These are phyloP conservation scores for Ettlia oleoabundans DNA, from an alignment of 139 green algal species.

Conservation along the genomic window DNA sequence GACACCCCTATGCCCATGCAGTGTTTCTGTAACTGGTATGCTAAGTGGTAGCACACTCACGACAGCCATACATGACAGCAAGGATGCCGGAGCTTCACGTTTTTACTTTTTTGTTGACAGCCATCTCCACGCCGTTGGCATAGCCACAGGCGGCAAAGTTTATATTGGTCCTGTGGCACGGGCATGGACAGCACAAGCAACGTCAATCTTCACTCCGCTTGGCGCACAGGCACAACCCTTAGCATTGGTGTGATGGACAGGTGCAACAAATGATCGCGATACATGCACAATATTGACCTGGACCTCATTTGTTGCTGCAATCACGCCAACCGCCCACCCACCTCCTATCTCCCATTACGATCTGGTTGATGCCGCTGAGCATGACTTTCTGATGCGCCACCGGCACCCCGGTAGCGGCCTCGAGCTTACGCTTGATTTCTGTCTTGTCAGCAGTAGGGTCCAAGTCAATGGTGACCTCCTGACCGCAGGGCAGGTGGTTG, in stretches of 20 bases:
- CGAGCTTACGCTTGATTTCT: slow-evolving; percentile 62
- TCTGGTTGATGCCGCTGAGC: slow-evolving; percentile 63
- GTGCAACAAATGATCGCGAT: too few species aligned
- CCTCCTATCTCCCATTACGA: slow-evolving; percentile 68
- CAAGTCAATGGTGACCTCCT: slow-evolving; percentile 65
- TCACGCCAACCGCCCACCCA: slow-evolving; percentile 13
- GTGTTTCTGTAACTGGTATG: too few species aligned
- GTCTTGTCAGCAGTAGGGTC: slow-evolving; percentile 46
- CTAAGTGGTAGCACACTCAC: too few species aligned
- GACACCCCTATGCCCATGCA: too few species aligned
- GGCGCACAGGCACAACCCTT: too few species aligned
- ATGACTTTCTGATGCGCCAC: slow-evolving; percentile 65
- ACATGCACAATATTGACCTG: too few species aligned
- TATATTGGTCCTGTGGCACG: slow-evolving; percentile 51
- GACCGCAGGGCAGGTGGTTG: slow-evolving; percentile 63
- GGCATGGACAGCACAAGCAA: not conserved
- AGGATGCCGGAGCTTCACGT: too few species aligned
- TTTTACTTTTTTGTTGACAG: slow-evolving; percentile 19
- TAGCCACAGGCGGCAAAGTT: slow-evolving; percentile 44
- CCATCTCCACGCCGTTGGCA: slow-evolving; percentile 47
- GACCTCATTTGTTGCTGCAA: not conserved
- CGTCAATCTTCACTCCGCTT: too few species aligned
- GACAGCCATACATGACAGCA: too few species aligned
- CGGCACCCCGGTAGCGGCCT: slow-evolving; percentile 55
- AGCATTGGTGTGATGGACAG: not conserved